Percentiles rank a stretch among this genome's conserved stretches.
Evolutionary conservation across 768 basidiomycete species (phyloP).

Genomic region (Termitomyces titanicus): DNA sequence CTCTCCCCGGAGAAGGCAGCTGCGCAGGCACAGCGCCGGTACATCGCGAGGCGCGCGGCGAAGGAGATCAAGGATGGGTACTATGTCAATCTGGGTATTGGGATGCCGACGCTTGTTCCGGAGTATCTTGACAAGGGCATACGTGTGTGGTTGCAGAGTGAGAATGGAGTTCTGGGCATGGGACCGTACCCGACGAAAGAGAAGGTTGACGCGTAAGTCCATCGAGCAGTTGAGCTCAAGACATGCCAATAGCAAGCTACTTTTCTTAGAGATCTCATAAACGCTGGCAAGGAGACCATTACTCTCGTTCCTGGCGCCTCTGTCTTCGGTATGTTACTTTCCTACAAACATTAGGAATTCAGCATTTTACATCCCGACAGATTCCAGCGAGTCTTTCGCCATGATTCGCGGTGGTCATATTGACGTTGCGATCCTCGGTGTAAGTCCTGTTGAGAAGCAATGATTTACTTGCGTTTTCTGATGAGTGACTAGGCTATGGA

Average conservation of each 20-base stretch:
- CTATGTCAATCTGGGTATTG: constrained; percentile 88
- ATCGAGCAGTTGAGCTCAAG: neutral
- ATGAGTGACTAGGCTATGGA: constrained; percentile 71
- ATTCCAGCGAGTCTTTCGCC: constrained; percentile 91
- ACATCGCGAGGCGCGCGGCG: constrained; percentile 83
- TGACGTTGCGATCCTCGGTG: constrained; percentile 90
- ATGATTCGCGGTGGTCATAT: constrained; percentile 99
- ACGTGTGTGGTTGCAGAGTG: constrained; percentile 86
- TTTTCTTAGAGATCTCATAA: constrained; percentile 73
- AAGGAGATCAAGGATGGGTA: constrained; percentile 86
- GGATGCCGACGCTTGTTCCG: constrained; percentile 88
- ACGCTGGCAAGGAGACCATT: constrained; percentile 93
- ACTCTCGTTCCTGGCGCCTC: constrained; percentile 91
- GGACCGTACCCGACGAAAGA: constrained; percentile 85
- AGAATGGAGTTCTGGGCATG: constrained; percentile 89
- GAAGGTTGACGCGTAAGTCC: constrained; percentile 72
- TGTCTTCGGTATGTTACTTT: constrained; percentile 66
- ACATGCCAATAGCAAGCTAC: neutral
- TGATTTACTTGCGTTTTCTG: constrained; percentile 65
- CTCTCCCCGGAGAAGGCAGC: constrained; percentile 48
- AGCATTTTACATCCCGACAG: constrained; percentile 29
- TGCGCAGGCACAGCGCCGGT: constrained; percentile 55
- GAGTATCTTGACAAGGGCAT: constrained; percentile 72
- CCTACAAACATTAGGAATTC: neutral
- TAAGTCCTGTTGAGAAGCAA: constrained; percentile 32